Evolutionary conservation across 2,329 filamentous ascomycete species (phyloP).

Genomic region (Phialophora tarda): DNA sequence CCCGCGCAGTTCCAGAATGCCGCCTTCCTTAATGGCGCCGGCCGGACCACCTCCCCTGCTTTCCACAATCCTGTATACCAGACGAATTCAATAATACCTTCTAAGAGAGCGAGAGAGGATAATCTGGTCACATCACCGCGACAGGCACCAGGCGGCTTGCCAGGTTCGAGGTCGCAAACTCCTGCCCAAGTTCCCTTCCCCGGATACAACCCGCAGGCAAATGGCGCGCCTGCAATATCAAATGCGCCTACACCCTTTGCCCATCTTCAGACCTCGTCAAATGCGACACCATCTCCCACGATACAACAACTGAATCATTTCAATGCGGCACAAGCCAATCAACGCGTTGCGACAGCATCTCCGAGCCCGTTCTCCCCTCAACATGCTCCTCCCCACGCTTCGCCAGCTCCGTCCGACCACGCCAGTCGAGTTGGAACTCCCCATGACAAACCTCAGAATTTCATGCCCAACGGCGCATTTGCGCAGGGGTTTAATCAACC

Average conservation of each 20-base stretch:
- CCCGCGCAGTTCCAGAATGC: constrained; percentile 58
- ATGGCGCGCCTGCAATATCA: constrained; percentile 64
- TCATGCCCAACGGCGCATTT: constrained; percentile 60
- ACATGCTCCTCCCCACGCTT: constrained; percentile 73
- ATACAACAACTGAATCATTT: constrained; percentile 77
- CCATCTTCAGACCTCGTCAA: constrained; percentile 80
- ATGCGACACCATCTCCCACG: constrained; percentile 89
- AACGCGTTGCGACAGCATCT: constrained; percentile 87
- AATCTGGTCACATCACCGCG: constrained; percentile 81
- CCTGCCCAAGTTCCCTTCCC: constrained; percentile 73
- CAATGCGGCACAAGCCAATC: constrained; percentile 66
- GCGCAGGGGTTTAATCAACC: constrained; percentile 46
- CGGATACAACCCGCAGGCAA: constrained; percentile 70
- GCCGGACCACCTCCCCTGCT: constrained; percentile 80
- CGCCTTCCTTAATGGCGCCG: constrained; percentile 79
- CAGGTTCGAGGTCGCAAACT: constrained; percentile 87
- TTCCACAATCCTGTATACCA: constrained; percentile 81
- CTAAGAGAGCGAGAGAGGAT: constrained; percentile 86
- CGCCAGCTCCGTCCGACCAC: constrained; percentile 77
- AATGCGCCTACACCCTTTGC: constrained; percentile 74
- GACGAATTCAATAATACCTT: constrained; percentile 84
- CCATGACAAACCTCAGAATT: constrained; percentile 67
- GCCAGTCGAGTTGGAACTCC: constrained; percentile 69
- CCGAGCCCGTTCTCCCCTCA: constrained; percentile 89
- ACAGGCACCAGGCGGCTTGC: constrained; percentile 73